These are phyloP conservation scores for Crataegus laevigata DNA, from an alignment of 306 rosid species.

Conservation along the genomic window DNA sequence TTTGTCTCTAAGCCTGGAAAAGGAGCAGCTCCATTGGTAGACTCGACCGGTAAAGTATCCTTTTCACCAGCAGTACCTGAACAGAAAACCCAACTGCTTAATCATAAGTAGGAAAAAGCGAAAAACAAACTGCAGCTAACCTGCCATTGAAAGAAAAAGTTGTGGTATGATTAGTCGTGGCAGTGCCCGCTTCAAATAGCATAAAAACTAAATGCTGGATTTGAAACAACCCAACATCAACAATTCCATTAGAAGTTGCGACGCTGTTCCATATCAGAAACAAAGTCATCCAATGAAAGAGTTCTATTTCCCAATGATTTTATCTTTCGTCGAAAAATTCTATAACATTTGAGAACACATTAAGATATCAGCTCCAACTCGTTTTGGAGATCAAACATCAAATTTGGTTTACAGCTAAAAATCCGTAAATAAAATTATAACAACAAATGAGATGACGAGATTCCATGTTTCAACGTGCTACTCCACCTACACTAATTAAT, in stretches of 20 bases:
- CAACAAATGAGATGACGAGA: background rate
- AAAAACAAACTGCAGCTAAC: background rate
- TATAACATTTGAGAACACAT: background rate
- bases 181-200: background rate
- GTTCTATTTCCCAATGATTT: background rate
- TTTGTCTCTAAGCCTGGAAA: conserved; percentile 32
- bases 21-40: conserved; percentile 34
- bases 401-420: background rate
- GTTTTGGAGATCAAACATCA: background rate
- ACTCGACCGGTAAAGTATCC: conserved; percentile 27
- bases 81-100: conserved; percentile 8
- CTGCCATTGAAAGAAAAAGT: background rate
- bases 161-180: background rate
- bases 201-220: background rate
- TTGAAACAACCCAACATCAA: background rate
- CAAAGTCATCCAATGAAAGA: background rate
- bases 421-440: background rate
- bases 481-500: background rate
- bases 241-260: background rate
- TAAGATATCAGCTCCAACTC: background rate
- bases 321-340: background rate
- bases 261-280: background rate
- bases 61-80: conserved; percentile 46
- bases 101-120: background rate
- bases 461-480: background rate